Percentiles rank a stretch among this genome's conserved stretches.
Evolutionary conservation across 148 eudicot species (phyloP).

Genomic region (Chenopodium formosanum): DNA sequence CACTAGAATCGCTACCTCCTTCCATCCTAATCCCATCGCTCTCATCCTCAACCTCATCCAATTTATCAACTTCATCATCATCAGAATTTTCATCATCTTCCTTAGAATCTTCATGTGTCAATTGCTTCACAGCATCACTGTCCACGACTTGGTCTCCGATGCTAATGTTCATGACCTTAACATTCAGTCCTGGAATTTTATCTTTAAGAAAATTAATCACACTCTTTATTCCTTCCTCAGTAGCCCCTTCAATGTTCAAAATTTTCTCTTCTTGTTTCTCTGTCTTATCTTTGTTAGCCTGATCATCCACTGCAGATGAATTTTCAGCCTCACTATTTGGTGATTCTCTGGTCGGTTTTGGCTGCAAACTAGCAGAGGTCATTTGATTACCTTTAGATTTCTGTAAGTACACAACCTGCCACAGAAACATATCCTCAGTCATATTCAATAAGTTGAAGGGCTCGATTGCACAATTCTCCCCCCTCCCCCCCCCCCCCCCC

Average conservation of each 20-base stretch:
- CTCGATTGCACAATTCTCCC: neutral
- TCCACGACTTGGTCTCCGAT: slow-evolving; percentile 54
- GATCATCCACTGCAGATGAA: slow-evolving; percentile 45
- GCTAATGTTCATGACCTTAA: slow-evolving; percentile 67
- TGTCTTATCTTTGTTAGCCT: slow-evolving; percentile 51
- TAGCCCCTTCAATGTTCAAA: slow-evolving; percentile 70
- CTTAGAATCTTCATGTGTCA: slow-evolving; percentile 51
- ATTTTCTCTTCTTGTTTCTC: slow-evolving; percentile 66
- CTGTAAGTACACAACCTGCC: slow-evolving; percentile 76
- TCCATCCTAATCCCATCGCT: slow-evolving; percentile 42
- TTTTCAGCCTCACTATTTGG: slow-evolving; percentile 52
- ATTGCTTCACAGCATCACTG: slow-evolving; percentile 56
- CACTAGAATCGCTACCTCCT: slow-evolving; percentile 46
- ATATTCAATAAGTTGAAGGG: slow-evolving; percentile 10
- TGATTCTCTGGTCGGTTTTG: slow-evolving; percentile 53
- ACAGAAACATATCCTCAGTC: slow-evolving; percentile 18
- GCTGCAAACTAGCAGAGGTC: slow-evolving; percentile 47
- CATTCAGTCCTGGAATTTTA: slow-evolving; percentile 85
- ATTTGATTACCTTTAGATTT: slow-evolving; percentile 48
- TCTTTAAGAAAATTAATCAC: slow-evolving; percentile 95
- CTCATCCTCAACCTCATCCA: slow-evolving; percentile 40
- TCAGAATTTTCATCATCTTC: slow-evolving; percentile 44
- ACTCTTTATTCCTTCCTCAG: slow-evolving; percentile 87
- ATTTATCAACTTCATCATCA: slow-evolving; percentile 58
- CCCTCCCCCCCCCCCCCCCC: neutral